A percentile compares a stretch with the other conserved stretches of the same genome.
These are phyloP conservation scores for Pseudonitzschia delicatissima DNA, from an alignment of 108 stramenopile genomes.

Conservation along the genomic window DNA sequence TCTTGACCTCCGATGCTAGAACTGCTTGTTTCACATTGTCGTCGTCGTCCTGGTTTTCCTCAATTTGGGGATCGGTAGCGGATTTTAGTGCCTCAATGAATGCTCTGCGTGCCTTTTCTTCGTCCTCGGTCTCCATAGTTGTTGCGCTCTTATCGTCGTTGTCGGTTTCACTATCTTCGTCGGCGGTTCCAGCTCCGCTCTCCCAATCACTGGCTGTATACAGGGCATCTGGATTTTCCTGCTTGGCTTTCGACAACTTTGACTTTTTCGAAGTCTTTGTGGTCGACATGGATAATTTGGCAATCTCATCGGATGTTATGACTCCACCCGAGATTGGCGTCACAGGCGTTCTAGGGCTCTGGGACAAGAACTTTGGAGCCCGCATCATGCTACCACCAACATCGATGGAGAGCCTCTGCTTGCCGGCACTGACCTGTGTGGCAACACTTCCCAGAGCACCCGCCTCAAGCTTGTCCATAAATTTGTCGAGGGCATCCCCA, in stretches of 20 bases:
- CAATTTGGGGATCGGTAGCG: constrained; percentile 26
- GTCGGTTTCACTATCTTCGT: constrained; percentile 17
- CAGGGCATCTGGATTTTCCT: constrained; percentile 21
- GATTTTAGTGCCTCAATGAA: constrained; percentile 78
- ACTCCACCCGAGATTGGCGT: constrained; percentile 34
- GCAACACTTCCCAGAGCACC: constrained; percentile 58
- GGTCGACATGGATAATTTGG: constrained; percentile 27
- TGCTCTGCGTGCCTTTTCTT: constrained; percentile 74
- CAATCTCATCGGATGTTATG: constrained; percentile 44
- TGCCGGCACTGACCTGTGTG: constrained; percentile 21
- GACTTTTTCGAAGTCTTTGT: constrained; percentile 23
- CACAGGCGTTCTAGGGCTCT: constrained; percentile 13
- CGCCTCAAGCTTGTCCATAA: constrained; percentile 81
- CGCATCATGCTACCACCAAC: constrained; percentile 54
- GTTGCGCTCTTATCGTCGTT: constrained; percentile 1
- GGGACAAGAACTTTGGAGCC: constrained; percentile 16
- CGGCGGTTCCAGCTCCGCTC: constrained; percentile 42
- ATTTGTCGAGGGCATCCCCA: constrained; percentile 74
- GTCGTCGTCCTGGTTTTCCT: constrained; percentile 21
- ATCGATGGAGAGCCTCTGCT: constrained; percentile 32
- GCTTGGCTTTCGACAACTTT: constrained; percentile 17
- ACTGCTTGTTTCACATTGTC: constrained; percentile 29
- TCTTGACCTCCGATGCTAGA: constrained; percentile 63
- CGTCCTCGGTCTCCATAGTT: constrained; percentile 46
- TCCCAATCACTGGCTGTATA: constrained; percentile 78